Percentiles rank a stretch among this genome's conserved stretches.
phyloP scores from a whole-genome alignment of 139 green algal genomes.

The Auxenochlorella pyrenoidosa region DNA sequence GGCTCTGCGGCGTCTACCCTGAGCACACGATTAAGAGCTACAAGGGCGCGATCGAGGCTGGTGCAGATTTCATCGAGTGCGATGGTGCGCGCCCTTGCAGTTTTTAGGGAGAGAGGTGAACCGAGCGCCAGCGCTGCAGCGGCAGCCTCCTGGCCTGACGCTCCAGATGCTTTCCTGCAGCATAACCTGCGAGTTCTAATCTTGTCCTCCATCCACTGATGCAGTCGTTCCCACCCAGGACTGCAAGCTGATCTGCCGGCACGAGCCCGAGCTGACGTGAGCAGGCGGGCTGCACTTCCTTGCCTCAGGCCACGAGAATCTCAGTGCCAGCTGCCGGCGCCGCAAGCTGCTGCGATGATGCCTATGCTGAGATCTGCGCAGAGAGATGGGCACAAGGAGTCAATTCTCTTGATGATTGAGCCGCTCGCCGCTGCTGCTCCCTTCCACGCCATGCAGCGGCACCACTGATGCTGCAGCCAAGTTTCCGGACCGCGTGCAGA shows the following conservation, averaged over 20 bases:
- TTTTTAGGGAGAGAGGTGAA: too few relatives aligned
- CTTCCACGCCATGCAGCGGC: not conserved
- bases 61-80: slow-evolving; percentile 49
- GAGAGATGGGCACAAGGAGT: too few relatives aligned
- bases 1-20: not conserved
- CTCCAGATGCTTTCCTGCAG: not conserved
- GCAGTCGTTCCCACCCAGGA: slow-evolving; percentile 17
- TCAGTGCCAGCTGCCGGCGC: too few relatives aligned
- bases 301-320: too few relatives aligned
- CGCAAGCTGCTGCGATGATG: not conserved
- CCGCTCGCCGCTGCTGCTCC: too few relatives aligned
- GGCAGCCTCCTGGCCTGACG: too few relatives aligned
- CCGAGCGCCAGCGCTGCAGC: too few relatives aligned
- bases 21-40: slow-evolving; percentile 20
- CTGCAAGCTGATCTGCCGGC: slow-evolving; percentile 48
- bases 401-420: too few relatives aligned
- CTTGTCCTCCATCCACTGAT: not conserved
- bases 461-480: not conserved
- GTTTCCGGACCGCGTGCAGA: not conserved
- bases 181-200: slow-evolving; percentile 17
- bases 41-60: not conserved
- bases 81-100: too few relatives aligned
- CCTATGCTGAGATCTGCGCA: not conserved
- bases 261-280: slow-evolving; percentile 29
- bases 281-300: too few relatives aligned